Base-by-base conservation (phyloP, 306 rosid species). In the Ceratonia siliqua region DNA sequence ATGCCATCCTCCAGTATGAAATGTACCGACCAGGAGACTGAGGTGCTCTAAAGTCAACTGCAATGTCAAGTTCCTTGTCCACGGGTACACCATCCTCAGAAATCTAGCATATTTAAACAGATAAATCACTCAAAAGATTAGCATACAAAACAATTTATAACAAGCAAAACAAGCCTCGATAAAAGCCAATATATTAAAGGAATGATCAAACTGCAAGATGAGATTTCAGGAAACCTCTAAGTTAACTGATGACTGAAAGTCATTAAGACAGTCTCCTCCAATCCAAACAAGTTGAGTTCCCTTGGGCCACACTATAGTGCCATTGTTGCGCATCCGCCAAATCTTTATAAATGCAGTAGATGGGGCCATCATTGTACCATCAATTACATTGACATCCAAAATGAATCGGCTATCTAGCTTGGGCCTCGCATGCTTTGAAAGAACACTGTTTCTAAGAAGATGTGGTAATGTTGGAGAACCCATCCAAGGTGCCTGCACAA, bases 261-360 rank as follows among this genome's bases (percentile, higher is more conserved):
- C 72, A 65, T 87, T 76, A 56, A 90, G 85, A 64, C 38, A 80
- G 68, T 86, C 87, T 46, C 98, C 99, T 22, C 90, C 98, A 66
- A 79, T 85, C 92, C 98, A 90, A 62, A 88, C 84, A 69, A 95
- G 92, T 76, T 85, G 87, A 55, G 92, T 81, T 65, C 93, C 97
- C 38, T 53, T 78, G 41, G 92, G 97, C 99, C 99, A 95, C 32
- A 61, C 67, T 39, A 57, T 1, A 68, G 85, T 41, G 53, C 99
- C 99, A 56, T 42, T 89, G 83, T 95, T 95, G 33, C 85, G 87
- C 94, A 95, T 82, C 80, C 91, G 85, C 98, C 99, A 95, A 76
- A 92, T 90, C 85, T 95, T 95, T 70, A 96, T 95, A 74, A 95
- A 92, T 65, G 84, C 76, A 33, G 96, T 89, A 57, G 83, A 75